These are phyloP conservation scores for Amanita phalloides DNA, from an alignment of 768 basidiomycete genomes.

Conservation along the genomic window DNA sequence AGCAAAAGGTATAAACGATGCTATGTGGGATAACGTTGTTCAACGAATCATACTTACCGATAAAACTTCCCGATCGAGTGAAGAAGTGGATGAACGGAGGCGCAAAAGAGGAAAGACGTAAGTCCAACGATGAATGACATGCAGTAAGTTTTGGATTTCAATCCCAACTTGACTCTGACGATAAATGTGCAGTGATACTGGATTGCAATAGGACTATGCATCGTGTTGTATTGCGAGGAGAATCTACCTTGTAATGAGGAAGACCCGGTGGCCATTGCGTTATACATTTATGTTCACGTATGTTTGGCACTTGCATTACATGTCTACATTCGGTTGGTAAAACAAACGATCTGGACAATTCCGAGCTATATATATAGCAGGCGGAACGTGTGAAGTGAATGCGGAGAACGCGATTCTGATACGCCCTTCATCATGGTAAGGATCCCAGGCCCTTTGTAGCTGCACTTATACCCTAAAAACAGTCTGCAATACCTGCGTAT, in stretches of 20 bases:
- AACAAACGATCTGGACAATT: too few species aligned
- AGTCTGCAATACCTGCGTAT: conserved; percentile 80
- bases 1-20: conserved; percentile 87
- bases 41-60: conserved; percentile 28
- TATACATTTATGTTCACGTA: too few species aligned
- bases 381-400: neutral
- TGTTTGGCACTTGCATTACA: too few species aligned
- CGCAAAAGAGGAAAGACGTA: conserved; percentile 21
- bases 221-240: too few species aligned
- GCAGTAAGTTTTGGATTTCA: too few species aligned
- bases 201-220: too few species aligned
- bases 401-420: neutral
- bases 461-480: neutral
- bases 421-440: conserved; percentile 1
- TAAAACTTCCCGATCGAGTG: conserved; percentile 5
- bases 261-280: too few species aligned
- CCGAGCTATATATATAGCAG: too few species aligned
- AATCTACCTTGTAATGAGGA: too few species aligned
- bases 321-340: too few species aligned
- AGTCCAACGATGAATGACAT: neutral
- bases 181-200: too few species aligned
- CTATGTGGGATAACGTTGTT: conserved; percentile 87
- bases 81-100: conserved; percentile 14
- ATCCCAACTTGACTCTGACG: too few species aligned
- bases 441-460: neutral